A percentile compares a stretch with the other conserved stretches of the same genome.
Evolutionary conservation across 2,329 filamentous ascomycete genomes (phyloP).

Genomic region (Didymella pomorum): DNA sequence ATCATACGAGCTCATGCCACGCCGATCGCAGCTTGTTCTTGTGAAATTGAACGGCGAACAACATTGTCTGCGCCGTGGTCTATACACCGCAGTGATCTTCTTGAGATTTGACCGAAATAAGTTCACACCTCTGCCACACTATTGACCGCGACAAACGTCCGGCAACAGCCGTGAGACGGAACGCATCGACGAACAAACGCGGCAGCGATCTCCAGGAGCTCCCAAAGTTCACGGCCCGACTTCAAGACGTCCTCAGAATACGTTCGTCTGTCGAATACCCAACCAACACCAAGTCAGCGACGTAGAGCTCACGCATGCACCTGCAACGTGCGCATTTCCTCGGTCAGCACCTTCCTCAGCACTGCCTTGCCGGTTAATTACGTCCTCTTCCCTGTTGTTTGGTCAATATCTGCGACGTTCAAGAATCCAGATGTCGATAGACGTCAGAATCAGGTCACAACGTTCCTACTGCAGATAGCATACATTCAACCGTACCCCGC

Average conservation of each 20-base stretch:
- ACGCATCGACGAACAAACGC: not conserved
- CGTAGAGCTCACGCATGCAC: not conserved
- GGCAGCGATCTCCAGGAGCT: not conserved
- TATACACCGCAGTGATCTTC: not conserved
- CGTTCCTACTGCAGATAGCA: not conserved
- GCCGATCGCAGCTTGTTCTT: slow-evolving; percentile 2
- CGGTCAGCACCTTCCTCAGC: not conserved
- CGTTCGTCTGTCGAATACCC: not conserved
- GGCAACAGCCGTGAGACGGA: not conserved
- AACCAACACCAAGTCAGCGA: not conserved
- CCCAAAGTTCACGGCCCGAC: not conserved
- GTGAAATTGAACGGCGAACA: not conserved
- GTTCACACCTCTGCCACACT: not conserved
- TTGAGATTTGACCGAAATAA: not conserved
- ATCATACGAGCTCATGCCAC: slow-evolving; percentile 5
- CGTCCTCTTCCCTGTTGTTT: not conserved
- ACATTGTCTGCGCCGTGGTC: not conserved
- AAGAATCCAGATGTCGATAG: not conserved
- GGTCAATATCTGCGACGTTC: not conserved
- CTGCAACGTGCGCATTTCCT: not conserved
- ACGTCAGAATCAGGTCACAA: not conserved
- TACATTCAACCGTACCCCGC: not conserved
- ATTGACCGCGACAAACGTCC: not conserved
- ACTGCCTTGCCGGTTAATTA: not conserved
- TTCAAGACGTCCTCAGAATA: not conserved